Evolutionary conservation across 768 basidiomycete species (phyloP).

Genomic region (Suillus spraguei): DNA sequence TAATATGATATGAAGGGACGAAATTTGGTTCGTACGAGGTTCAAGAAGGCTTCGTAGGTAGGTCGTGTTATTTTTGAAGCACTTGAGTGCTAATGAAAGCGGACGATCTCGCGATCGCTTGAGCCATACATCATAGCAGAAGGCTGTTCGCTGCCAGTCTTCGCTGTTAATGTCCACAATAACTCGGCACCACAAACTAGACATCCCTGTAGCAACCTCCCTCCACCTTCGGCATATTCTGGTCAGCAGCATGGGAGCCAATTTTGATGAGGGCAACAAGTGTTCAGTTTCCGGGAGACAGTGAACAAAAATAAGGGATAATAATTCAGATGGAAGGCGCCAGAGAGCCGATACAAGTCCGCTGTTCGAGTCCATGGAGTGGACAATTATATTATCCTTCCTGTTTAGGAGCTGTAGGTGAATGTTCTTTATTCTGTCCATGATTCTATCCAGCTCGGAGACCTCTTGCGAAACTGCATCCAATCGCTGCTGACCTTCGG

Average conservation of each 20-base stretch:
- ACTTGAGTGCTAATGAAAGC: neutral
- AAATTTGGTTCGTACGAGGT: neutral
- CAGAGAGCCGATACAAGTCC: neutral
- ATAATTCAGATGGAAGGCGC: neutral
- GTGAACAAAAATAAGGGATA: neutral
- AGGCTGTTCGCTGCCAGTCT: neutral
- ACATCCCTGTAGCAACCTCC: neutral
- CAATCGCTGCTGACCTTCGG: neutral
- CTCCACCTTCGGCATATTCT: constrained; percentile 6
- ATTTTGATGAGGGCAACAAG: neutral
- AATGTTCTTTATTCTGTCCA: neutral
- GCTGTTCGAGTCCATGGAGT: neutral
- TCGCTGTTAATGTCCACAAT: neutral
- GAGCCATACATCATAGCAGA: neutral
- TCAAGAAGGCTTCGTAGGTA: constrained; percentile 2
- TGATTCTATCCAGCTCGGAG: neutral
- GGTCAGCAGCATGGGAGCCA: neutral
- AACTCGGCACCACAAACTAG: neutral
- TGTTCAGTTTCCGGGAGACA: constrained; percentile 4
- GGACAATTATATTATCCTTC: neutral
- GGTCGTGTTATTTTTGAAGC: neutral
- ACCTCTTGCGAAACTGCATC: neutral
- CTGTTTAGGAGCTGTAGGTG: neutral
- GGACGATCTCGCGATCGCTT: neutral
- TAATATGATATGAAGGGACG: neutral